Conservation (phyloP, 2,329 filamentous ascomycete species). For the Zymoseptoria pseudotritici region DNA sequence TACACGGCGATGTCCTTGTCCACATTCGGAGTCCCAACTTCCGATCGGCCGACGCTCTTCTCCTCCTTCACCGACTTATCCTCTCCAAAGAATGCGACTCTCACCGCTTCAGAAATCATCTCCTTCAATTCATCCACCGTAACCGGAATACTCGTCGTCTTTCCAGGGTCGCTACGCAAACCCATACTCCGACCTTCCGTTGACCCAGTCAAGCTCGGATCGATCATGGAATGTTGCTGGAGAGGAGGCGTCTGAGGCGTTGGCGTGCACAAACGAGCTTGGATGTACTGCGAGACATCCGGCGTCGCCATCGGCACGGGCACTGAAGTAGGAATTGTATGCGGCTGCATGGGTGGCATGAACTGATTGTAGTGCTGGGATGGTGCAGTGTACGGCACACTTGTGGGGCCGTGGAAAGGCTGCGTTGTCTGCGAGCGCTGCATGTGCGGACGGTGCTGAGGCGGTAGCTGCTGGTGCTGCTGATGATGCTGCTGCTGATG, state of each 20-base stretch:
- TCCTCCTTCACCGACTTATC: conserved; percentile 1
- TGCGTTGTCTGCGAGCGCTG: conserved; percentile 9
- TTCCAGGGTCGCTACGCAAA: background rate
- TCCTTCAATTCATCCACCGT: conserved; percentile 17
- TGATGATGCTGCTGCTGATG: background rate
- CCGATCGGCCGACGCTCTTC: background rate
- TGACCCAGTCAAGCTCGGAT: conserved; percentile 11
- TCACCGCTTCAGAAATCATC: conserved; percentile 16
- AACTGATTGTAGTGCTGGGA: conserved; percentile 7
- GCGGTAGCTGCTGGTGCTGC: background rate
- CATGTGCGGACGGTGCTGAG: conserved; percentile 5
- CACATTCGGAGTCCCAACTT: background rate
- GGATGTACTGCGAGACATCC: conserved; percentile 7
- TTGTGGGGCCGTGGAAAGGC: conserved; percentile 13
- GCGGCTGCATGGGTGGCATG: background rate
- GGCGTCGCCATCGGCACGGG: conserved; percentile 1
- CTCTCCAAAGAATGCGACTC: conserved; percentile 9
- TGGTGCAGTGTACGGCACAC: conserved; percentile 8
- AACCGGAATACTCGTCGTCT: conserved; percentile 8
- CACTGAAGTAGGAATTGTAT: background rate
- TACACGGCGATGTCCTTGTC: background rate
- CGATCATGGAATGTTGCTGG: conserved; percentile 5
- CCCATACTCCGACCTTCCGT: background rate
- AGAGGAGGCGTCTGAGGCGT: conserved; percentile 7
- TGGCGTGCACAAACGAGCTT: conserved; percentile 18